phyloP scores from a whole-genome alignment of 306 rosid genomes.

The Vigna radiata region DNA sequence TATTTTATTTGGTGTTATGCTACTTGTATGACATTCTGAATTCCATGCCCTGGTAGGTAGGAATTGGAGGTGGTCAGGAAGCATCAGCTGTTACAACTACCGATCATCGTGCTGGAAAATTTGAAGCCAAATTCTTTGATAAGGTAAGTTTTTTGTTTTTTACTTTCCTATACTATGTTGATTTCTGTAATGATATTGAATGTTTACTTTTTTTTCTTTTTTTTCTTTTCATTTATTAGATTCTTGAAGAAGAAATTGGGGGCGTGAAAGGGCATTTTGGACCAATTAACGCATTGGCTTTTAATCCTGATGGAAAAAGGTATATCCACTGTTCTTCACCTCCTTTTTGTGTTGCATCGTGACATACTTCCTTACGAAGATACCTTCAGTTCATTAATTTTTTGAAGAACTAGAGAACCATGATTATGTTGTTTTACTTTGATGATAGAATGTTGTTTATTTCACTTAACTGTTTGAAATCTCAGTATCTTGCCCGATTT shows the following conservation, averaged over 20 bases:
- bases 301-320: conserved; percentile 98
- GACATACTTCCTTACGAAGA: not conserved
- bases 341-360: not conserved
- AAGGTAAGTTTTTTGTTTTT: conserved; percentile 55
- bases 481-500: not conserved
- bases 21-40: not conserved
- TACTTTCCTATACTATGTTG: not conserved
- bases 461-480: not conserved
- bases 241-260: conserved; percentile 96
- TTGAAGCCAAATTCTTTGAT: conserved; percentile 89
- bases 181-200: not conserved
- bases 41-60: conserved; percentile 59
- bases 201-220: not conserved
- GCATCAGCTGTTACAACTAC: conserved; percentile 88
- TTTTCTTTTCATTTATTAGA: conserved; percentile 48
- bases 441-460: not conserved
- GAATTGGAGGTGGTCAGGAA: conserved; percentile 98
- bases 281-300: conserved; percentile 93
- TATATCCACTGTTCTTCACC: conserved; percentile 37
- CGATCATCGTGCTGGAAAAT: conserved; percentile 82
- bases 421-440: not conserved
- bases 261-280: conserved; percentile 99
- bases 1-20: not conserved
- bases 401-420: conserved; percentile 19
- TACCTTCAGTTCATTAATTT: not conserved